A percentile compares a stretch with the other conserved stretches of the same genome.
phyloP scores from a whole-genome alignment of 1,139 yeast genomes.

The Kodamaea fungicola region DNA sequence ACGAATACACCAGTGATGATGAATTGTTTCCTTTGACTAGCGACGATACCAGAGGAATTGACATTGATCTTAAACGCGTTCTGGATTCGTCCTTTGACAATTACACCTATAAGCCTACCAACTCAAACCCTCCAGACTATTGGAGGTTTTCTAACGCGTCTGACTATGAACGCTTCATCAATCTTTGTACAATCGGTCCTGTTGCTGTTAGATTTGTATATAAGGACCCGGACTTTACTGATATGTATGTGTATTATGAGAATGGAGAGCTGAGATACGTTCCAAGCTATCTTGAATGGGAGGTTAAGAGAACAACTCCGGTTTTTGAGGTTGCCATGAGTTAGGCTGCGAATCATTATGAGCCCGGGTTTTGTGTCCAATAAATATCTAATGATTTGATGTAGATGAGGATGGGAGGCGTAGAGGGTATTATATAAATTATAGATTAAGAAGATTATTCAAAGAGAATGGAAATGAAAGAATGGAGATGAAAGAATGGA shows the following conservation, averaged over 20 bases:
- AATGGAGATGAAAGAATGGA: too few species aligned
- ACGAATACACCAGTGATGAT: conserved; percentile 2
- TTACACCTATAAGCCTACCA: neutral
- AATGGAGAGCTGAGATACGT: neutral
- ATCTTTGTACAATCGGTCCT: conserved; percentile 1
- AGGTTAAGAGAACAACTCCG: neutral
- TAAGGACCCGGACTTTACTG: neutral
- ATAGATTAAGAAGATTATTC: too few species aligned
- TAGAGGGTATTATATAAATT: too few species aligned
- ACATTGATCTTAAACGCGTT: neutral
- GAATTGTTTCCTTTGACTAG: neutral
- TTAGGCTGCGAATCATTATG: neutral
- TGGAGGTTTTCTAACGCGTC: neutral
- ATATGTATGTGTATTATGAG: neutral
- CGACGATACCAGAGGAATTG: too few species aligned
- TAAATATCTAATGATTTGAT: neutral
- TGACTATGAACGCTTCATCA: neutral
- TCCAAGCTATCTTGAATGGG: neutral
- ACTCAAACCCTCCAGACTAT: conserved; percentile 1
- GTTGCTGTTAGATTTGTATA: conserved; percentile 4
- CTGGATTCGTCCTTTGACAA: too few species aligned
- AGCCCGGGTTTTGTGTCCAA: neutral
- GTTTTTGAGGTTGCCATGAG: conserved; percentile 9
- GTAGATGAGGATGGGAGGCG: neutral
- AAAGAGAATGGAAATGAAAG: too few species aligned